Evolutionary conservation across 2,329 filamentous ascomycete genomes (phyloP), one percentile per base, ranked within the genome.

Genomic region (Nigrograna mackinnonii): DNA sequence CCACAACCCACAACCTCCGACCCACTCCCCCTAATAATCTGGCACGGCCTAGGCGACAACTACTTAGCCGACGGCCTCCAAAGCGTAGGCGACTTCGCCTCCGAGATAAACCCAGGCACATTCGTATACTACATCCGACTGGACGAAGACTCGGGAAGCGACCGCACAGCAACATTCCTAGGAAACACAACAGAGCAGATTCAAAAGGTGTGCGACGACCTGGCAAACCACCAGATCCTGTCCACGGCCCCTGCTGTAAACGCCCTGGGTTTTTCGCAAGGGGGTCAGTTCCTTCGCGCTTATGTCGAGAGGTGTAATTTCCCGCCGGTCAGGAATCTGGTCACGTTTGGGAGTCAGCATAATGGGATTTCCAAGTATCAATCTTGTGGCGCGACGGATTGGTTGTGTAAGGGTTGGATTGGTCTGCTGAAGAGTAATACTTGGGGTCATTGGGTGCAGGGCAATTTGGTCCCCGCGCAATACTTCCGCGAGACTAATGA

Each of bases 241-340:
- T 86, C 86, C 43, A 88, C 86, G 5, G 88, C 89, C 0, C 87
- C 88, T 0, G 89, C 86, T 50, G 79, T 96, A 63, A 94, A 97
- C 70, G 92, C 91, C 22, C 74, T 99, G 24, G 94, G 94, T 20
- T 96, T 99, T 76, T 94, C 88, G 12, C 94, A 99, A 70, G 94
- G 94, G 50, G 94, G 94, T 1, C 89, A 96, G 67, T 96, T 99
- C 74, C 80, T 99, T n/a, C 85, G 94, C 45, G 94, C 80, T 18
- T 91, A 95, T 66, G 77, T 96, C 51, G 85, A 99, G 77, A 82
- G 89, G 32, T 99, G 94, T 77, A 94, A 91, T 67, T 61, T 58
- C 22, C 85, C 90, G 0, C 84, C 82, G 4, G 81, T 96, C 11
- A 80, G 83, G 52, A 91, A 82, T 64, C 80, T 96, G 26, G 80